These are phyloP conservation scores for Hysterangium stoloniferum DNA, from an alignment of 768 basidiomycete species.

Conservation along the genomic window DNA sequence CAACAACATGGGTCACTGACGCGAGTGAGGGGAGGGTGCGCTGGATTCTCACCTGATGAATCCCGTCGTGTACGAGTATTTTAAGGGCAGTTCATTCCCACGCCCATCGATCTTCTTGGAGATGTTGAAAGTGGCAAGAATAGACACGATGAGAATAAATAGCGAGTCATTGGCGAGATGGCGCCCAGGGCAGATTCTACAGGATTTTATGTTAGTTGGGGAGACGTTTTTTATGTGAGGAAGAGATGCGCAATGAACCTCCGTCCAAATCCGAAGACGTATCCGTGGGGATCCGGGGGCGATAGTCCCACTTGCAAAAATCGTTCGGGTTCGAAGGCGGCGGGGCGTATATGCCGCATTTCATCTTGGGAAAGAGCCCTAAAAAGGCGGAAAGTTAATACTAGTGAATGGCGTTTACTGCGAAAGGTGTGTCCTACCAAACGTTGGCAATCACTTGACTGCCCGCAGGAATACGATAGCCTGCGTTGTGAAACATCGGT, in stretches of 20 bases:
- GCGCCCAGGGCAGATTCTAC: slow-evolving; percentile 5
- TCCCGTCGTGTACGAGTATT: no score
- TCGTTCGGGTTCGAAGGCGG: neutral
- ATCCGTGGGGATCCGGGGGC: neutral
- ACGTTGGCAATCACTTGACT: neutral
- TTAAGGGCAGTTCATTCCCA: neutral
- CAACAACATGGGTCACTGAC: no score
- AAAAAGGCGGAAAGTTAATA: neutral
- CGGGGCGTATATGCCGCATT: neutral
- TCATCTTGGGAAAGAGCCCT: neutral
- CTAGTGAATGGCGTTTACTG: neutral
- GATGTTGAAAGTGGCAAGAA: neutral
- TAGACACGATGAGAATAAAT: neutral
- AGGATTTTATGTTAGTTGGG: neutral
- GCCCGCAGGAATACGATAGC: neutral
- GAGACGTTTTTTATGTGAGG: neutral
- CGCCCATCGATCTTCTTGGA: slow-evolving; percentile 1
- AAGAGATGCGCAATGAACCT: neutral
- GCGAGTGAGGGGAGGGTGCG: no score
- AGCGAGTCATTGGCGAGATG: neutral
- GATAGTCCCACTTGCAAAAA: neutral
- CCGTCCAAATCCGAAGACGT: neutral
- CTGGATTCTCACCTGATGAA: no score
- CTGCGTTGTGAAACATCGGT: neutral
- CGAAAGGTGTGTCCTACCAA: neutral